phyloP scores from a whole-genome alignment of 257 asterid species.

The Penstemon davidsonii region DNA sequence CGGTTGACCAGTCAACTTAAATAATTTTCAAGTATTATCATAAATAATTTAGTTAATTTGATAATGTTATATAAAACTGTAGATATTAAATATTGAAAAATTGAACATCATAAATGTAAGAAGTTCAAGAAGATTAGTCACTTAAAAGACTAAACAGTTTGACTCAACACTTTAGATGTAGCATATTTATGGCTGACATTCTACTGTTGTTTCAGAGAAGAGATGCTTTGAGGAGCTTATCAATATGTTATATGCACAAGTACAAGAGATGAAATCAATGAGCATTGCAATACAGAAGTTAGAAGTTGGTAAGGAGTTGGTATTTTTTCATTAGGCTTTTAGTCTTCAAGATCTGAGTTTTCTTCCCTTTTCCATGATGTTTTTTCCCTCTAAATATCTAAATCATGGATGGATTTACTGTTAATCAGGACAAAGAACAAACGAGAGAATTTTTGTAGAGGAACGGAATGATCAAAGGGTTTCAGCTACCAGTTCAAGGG shows the following conservation, averaged over 20 bases:
- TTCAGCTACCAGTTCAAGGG: conserved; percentile 53
- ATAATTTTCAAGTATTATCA: no score
- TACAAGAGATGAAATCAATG: conserved; percentile 89
- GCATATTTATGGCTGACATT: conserved; percentile 1
- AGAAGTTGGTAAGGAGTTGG: conserved; percentile 55
- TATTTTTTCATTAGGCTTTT: background rate
- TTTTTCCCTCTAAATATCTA: conserved; percentile 4
- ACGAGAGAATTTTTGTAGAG: conserved; percentile 39
- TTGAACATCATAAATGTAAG: no score
- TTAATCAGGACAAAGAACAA: conserved; percentile 56
- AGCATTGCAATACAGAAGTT: conserved; percentile 63
- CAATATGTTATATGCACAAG: conserved; percentile 65
- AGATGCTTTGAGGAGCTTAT: conserved; percentile 81
- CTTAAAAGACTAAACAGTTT: no score
- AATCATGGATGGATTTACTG: conserved; percentile 18
- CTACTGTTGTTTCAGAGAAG: conserved; percentile 66
- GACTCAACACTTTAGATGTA: background rate
- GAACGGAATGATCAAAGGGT: conserved; percentile 48
- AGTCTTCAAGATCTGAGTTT: background rate
- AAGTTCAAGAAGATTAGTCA: no score
- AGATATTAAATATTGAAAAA: no score
- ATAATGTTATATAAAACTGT: no score
- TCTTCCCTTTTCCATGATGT: conserved; percentile 3
- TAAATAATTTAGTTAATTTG: no score
- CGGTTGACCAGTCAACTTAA: no score